Evolutionary conservation across 805 yeast genomes (phyloP).

Genomic region (Peterozyma xylosa): DNA sequence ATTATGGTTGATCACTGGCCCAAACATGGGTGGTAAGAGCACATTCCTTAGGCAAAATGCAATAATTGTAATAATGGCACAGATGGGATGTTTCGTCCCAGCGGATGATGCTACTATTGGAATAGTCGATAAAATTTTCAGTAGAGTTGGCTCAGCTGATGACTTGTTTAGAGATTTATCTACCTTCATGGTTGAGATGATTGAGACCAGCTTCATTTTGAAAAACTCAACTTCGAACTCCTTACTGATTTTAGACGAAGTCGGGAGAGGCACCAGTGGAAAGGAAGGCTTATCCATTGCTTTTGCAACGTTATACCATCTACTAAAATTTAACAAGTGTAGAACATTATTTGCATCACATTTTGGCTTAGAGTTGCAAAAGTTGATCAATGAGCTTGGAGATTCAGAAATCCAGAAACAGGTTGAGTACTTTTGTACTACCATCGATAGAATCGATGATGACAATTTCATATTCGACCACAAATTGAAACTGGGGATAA

Average conservation of each 20-base stretch:
- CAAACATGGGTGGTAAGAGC: constrained; percentile 85
- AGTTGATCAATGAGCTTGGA: constrained; percentile 21
- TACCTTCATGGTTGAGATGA: constrained; percentile 93
- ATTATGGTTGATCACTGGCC: constrained; percentile 73
- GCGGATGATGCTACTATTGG: constrained; percentile 59
- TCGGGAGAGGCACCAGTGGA: constrained; percentile 86
- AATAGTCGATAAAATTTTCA: constrained; percentile 68
- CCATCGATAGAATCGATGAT: constrained; percentile 12
- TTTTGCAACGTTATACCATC: constrained; percentile 58
- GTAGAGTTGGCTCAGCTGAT: constrained; percentile 82
- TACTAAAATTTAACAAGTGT: constrained; percentile 49
- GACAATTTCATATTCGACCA: constrained; percentile 41
- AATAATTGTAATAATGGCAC: constrained; percentile 58
- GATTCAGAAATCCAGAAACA: constrained; percentile 19
- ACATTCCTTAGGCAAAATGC: constrained; percentile 73
- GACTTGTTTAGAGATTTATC: constrained; percentile 70
- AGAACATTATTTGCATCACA: constrained; percentile 88
- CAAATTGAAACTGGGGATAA: constrained; percentile 56
- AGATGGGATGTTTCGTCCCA: constrained; percentile 70
- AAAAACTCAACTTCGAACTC: constrained; percentile 59
- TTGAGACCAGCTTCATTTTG: constrained; percentile 69
- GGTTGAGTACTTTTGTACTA: constrained; percentile 19
- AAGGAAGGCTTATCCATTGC: constrained; percentile 83
- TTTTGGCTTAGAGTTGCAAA: constrained; percentile 52
- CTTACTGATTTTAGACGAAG: constrained; percentile 76